Base-by-base conservation (phyloP, 495 filamentous ascomycete genomes). In the Neurospora sp. region DNA sequence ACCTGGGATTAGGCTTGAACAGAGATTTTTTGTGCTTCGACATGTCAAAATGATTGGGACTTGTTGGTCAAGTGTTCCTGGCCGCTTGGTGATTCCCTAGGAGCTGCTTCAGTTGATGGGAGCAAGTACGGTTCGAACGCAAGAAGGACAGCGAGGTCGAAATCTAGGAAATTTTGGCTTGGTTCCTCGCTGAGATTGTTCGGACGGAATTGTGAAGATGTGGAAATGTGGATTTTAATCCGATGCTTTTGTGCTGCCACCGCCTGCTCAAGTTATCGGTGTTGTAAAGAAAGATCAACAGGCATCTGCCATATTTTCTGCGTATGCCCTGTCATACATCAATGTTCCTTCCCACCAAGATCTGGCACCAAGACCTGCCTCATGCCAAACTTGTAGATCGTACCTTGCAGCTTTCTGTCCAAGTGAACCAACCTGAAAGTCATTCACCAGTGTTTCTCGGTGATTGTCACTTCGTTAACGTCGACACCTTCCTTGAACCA, bases 401-500 rank as follows among this genome's bases (percentile, higher is more conserved):
- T 37, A 65, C 27, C 53, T 31, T 8, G 14, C 27, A 65, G 53
- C 12, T 35, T 31, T 37, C 14, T 16, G 6, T 14, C 14, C 27
- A 59, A 4, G 42, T 45, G 17, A 45, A 45, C 42, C 17, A 22
- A 53, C 20, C 9, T 45, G 42, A 17, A 45, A 9, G 68, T 17
- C 44, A 31, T 42, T 81, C 80, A 96, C 91, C 93, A 95, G 81
- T 96, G 93, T 81, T 87, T 83, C 80, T 92, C 90, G 41, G 81
- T 81, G 76, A 97, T 95, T 14, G 85, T 74, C 8, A 93, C 93
- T 0, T 84, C 79, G 73, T 97, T 86, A 8, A 96, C 91, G 82
- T 96, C 90, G 37, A 93, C 87, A 2, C 88, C 90, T 2, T 91
- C 89, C 77, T 83, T 86, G 76, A 89, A 91, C 90, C 90, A 93